These are phyloP conservation scores for Nasturtium officinale DNA, from an alignment of 345 rosid genomes.

Conservation along the genomic window DNA sequence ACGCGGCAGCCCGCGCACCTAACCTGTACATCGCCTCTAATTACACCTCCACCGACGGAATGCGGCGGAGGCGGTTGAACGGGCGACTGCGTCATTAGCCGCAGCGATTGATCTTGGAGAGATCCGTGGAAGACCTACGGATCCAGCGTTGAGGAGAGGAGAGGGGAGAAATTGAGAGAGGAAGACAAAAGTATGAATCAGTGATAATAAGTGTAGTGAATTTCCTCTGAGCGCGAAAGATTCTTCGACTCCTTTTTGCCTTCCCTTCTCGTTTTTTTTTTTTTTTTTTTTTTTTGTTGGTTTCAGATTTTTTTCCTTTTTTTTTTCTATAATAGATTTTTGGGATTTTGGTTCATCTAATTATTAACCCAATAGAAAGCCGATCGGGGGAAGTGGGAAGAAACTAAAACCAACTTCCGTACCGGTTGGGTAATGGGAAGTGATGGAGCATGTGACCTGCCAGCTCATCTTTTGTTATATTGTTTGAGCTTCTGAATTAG, in stretches of 20 bases:
- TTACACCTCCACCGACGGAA: constrained; percentile 34
- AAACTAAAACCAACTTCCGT: constrained; percentile 20
- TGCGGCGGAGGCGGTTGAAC: constrained; percentile 58
- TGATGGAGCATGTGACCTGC: constrained; percentile 34
- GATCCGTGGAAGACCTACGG: constrained; percentile 14
- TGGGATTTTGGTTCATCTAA: constrained; percentile 11
- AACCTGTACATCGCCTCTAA: constrained; percentile 73
- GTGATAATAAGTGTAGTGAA: constrained; percentile 36
- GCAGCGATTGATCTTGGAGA: constrained; percentile 6
- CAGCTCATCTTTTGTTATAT: constrained; percentile 12
- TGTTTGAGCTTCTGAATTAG: constrained; percentile 15
- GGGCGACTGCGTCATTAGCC: constrained; percentile 71
- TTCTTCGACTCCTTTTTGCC: constrained; percentile 38
- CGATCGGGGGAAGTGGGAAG: neutral
- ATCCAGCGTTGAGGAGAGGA: constrained; percentile 27
- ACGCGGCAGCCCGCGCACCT: constrained; percentile 92
- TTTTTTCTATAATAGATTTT: neutral
- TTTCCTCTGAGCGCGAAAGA: constrained; percentile 48
- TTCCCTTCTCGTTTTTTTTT: constrained; percentile 35
- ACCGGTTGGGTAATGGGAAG: constrained; percentile 30
- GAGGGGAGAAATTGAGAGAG: constrained; percentile 1
- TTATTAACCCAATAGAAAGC: neutral
- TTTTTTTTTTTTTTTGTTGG: constrained; percentile 29
- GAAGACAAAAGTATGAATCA: constrained; percentile 32
- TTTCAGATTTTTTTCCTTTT: constrained; percentile 36